Base-by-base conservation (phyloP, 2,329 filamentous ascomycete genomes). In the Pestalotiopsis sp. region DNA sequence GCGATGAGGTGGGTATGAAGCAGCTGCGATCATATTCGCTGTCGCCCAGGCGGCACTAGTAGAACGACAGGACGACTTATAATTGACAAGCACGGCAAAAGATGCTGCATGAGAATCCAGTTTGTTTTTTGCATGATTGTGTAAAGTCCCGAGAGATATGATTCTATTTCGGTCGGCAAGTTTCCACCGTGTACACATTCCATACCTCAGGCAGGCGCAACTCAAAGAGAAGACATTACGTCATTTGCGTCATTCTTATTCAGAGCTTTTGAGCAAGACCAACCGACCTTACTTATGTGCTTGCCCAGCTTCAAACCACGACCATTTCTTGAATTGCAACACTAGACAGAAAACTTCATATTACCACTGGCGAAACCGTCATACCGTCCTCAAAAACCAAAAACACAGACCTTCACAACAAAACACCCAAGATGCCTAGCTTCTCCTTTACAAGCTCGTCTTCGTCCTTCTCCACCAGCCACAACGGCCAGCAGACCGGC, bases 401-500 rank as follows among this genome's bases (percentile, higher is more conserved):
- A 40, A 13, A 20, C 14, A 5, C 31, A 36, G 31, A 36, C 31
- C 31, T 31, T 3, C 11, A 62, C 17, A 27, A n/a, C 31, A 23
- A 41, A 23, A 62, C 41, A 27, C 12, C 31, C 45, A 66, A 36
- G 27, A 56, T 58, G 63, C 31, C 65, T 36, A 66, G 36, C 65
- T 66, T 41, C 56, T 66, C 65, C 52, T 66, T 20, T 20, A 66
- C 65, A 17, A 66, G 65, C 56, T 66, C 65, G 6, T 66, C 65
- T 17, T 66, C 65, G 12, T 66, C 65, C 52, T 66, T 38, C 65
- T 66, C 65, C 38, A 66, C 27, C 65, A 66, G 27, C 56, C 9
- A 20, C 65, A 66, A 66, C 23, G 65, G 65, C 36, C 65, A 31
- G 13, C 41, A 52, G n/a, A 45, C 20, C n/a, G 65, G 65, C 13